A percentile compares a stretch with the other conserved stretches of the same genome.
phyloP scores from a whole-genome alignment of 140 eudicot species.

The Anethum foeniculum region DNA sequence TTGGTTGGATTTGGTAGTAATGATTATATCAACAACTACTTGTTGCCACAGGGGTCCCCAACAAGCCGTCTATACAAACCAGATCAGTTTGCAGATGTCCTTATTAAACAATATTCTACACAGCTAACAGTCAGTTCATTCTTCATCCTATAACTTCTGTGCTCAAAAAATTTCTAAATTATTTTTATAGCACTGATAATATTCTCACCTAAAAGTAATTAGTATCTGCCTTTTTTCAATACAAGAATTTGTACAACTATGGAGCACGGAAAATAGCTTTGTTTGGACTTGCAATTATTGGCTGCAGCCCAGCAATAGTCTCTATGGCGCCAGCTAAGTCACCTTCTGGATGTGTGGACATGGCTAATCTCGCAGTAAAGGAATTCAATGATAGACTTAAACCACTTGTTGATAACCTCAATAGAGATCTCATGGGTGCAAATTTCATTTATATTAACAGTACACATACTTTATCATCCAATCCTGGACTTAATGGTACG shows the following conservation, averaged over 20 bases:
- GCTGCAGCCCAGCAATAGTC: slow-evolving; percentile 45
- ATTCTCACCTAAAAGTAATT: not conserved
- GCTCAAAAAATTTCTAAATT: not conserved
- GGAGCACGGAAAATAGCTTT: slow-evolving; percentile 56
- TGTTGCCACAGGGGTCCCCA: slow-evolving; percentile 4
- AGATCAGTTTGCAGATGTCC: slow-evolving; percentile 11
- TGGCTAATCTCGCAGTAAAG: slow-evolving; percentile 29
- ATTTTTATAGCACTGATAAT: not conserved
- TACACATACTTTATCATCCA: slow-evolving; percentile 19
- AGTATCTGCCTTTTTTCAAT: not conserved
- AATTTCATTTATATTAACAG: slow-evolving; percentile 36
- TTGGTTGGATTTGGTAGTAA: slow-evolving; percentile 25
- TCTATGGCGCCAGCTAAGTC: not conserved
- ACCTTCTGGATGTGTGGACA: slow-evolving; percentile 23
- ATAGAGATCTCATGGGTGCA: slow-evolving; percentile 22
- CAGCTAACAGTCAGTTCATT: slow-evolving; percentile 21
- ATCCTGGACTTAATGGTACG: slow-evolving; percentile 15
- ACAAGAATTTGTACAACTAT: slow-evolving; percentile 34
- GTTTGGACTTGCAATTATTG: slow-evolving; percentile 39
- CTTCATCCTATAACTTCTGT: not conserved
- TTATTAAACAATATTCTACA: not conserved
- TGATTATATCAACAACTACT: slow-evolving; percentile 30
- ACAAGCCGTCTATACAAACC: slow-evolving; percentile 6
- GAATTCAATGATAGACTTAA: slow-evolving; percentile 30
- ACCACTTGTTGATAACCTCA: slow-evolving; percentile 22